Evolutionary conservation across 768 basidiomycete genomes (phyloP), one percentile per base, ranked within the genome.

Genomic region (Suillus cothurnatus): DNA sequence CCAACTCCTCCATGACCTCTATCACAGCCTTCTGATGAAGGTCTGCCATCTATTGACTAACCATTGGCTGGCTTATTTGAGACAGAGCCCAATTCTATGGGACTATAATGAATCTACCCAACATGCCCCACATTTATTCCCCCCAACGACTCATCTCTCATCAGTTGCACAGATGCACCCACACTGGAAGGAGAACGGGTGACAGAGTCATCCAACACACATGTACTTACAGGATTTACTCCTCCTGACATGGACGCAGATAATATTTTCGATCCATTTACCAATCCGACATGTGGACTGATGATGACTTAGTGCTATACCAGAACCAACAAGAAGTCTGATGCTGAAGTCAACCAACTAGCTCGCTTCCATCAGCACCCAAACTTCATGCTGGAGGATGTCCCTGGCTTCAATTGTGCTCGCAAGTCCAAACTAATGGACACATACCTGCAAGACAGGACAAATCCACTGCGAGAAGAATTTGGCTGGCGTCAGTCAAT

Each of bases 261-360:
- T 6, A 19, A 38, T 28, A n/a, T 63, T 4, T 66, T 41, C 21
- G 26, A 23, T 31, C 72, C 73, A 0, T 77, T 75, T 34, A 56
- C 62, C 1, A 77, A 76, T 58, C 23, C 39, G 26, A 61, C 28
- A 23, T 61, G 41, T 26, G 38, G 60, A 8, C 21, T 61, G 36
- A 2, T 47, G n/a, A 61, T 61, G 60, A 2, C 60, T 6, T 61
- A 41, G 60, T 23, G 7, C n/a, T 61, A 61, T 45, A n/a, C 60
- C 14, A 70, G 12, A 67, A 72, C 0, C n/a, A 63, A 1, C 72
- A 70, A 12, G 60, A 74, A 63, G 21, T 56, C 66, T 0, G 47
- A 77, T 6, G 6, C 77, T 68, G 43, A 60, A 14, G 23, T 76
- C 71, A 74, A 70, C 69, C 34, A 71, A 73, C 49, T 32, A 34